Evolutionary conservation across 495 filamentous ascomycete genomes (phyloP), one percentile per base, ranked within the genome.

Genomic region (Penicillium simplicissimum): DNA sequence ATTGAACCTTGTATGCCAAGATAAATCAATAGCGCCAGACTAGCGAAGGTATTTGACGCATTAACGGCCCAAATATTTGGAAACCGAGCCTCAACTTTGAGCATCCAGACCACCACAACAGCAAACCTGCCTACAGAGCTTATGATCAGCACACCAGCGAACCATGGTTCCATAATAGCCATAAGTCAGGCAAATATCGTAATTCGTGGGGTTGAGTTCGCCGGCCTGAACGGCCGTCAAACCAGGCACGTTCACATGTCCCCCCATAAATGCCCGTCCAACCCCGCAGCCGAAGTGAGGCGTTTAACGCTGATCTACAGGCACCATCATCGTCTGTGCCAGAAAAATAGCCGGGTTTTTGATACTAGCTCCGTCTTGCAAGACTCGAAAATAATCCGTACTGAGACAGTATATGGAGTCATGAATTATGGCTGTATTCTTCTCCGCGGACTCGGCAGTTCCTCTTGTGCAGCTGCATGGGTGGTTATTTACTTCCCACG

Each of bases 291-390:
- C 25, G 48, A 25, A 28, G 4, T 31, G 45, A 28, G 23, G 45
- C 48, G 42, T 51, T 56, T 52, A 42, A 11, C 52, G 51, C 43
- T 35, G 59, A 61, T 61, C 59, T 61, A 57, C 53, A 57, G 59
- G 59, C 37, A 61, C 45, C 43, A 61, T 61, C 52, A 40, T 33
- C n/a, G 58, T 52, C 42, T 15, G 42, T 61, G 40, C 42, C 52
- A 55, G 40, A 37, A 55, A n/a, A 15, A 57, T 34, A 31, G n/a
- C 38, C 31, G 37, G 4, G 25, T 57, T 52, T 45, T 34, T 45
- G 40, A 31, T 43, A 43, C 19, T 25, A 25, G 40, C 8, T 35
- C 14, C 17, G 54, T 31, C 25, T 34, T 11, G 14, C 8, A 15
- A 53, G 49, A 5, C 33, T 34, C 40, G n/a, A 43, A 43, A 7